Percentiles rank a stretch among this genome's conserved stretches.
These are phyloP conservation scores for Arabis hirsuta DNA, from an alignment of 345 rosid species.

Conservation along the genomic window DNA sequence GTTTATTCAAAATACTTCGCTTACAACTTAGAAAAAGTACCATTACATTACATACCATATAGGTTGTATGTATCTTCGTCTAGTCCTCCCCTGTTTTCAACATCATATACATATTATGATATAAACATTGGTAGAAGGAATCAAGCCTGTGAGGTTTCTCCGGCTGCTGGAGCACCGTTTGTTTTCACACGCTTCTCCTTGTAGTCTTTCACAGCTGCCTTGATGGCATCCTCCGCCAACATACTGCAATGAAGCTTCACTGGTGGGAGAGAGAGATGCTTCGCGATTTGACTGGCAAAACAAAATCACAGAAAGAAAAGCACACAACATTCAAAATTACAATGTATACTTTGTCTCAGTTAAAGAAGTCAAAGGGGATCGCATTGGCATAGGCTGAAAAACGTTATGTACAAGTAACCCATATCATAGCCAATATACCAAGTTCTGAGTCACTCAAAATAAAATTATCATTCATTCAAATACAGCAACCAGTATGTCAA, in stretches of 20 bases:
- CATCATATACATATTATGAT: slow-evolving; percentile 37
- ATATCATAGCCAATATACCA: slow-evolving; percentile 4
- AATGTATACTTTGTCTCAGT: background rate
- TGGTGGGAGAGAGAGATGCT: slow-evolving; percentile 97
- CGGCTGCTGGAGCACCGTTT: slow-evolving; percentile 44
- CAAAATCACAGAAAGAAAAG: background rate
- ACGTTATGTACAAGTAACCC: background rate
- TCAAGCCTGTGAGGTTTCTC: slow-evolving; percentile 58
- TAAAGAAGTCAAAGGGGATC: background rate
- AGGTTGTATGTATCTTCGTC: slow-evolving; percentile 18
- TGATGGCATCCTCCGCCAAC: slow-evolving; percentile 99
- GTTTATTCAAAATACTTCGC: slow-evolving; percentile 36
- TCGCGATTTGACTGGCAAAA: slow-evolving; percentile 78
- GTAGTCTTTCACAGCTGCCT: slow-evolving; percentile 95
- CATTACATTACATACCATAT: slow-evolving; percentile 14
- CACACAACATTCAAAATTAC: background rate
- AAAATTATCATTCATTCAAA: background rate
- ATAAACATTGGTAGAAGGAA: slow-evolving; percentile 22
- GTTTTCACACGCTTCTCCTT: slow-evolving; percentile 64
- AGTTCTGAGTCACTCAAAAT: background rate
- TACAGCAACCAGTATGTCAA: background rate
- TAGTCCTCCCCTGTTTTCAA: slow-evolving; percentile 30
- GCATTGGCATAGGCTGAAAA: background rate
- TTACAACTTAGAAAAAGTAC: background rate
- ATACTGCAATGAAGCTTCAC: slow-evolving; percentile 99